Evolutionary conservation across 805 yeast genomes (phyloP), one percentile per base, ranked within the genome.

Genomic region (Scheffersomyces spartinae): DNA sequence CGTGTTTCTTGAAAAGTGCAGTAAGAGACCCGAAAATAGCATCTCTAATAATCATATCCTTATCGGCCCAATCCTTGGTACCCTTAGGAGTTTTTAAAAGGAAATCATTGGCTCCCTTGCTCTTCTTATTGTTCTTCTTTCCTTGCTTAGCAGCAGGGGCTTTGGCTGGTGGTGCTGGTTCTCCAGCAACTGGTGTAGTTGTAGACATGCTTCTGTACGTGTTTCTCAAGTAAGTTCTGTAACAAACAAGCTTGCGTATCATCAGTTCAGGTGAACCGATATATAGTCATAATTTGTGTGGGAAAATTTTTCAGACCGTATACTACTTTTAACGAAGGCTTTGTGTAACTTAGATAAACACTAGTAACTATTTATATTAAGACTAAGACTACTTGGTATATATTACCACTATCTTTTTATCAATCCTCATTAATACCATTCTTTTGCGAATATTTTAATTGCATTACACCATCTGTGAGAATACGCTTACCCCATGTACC

Each of bases 21-120:
- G 86, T 71, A 33, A 91, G 56, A 7, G 84, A 69, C 26, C 64
- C 59, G 52, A 91, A 91, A 33, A 91, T 70, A 20, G 81, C 91
- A 42, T 82, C 88, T 54, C 98, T 74, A 39, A 91, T 73, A 20
- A 85, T 80, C 97, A 91, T 91, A 51, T 91, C 98, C 50, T 80
- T 79, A 43, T 91, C 98, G 35, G 95, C 83, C 98, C 98, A 91
- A 54, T 91, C 98, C 53, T 85, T 86, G 40, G 97, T 60, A 36
- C 98, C 98, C 52, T 91, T 91, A 26, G 98, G 97, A 22, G 94
- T 84, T 55, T 91, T 91, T 48, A 91, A 64, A 34, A 80, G 72
- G 49, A 82, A 85, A 39, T 72, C 75, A 26, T 61, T 51, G 33
- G 71, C 71, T 32, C 63, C 55, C 47, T 64, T 64, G 25, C 59